Evolutionary conservation across 768 basidiomycete genomes (phyloP).

Genomic region (Imleria badia): DNA sequence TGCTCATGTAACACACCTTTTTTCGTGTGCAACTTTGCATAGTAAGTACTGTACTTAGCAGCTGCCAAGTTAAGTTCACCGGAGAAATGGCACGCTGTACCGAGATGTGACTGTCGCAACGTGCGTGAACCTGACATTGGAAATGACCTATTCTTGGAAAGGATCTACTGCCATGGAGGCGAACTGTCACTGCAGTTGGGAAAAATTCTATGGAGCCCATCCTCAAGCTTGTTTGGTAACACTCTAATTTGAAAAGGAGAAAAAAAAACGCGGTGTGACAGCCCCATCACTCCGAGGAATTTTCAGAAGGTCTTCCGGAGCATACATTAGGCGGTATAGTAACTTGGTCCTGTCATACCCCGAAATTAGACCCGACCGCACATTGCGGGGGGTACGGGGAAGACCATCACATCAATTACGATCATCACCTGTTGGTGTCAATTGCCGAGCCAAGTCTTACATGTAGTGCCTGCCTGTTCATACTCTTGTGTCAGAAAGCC

Average conservation of each 20-base stretch:
- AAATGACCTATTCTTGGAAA: conserved; percentile 18
- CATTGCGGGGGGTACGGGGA: background rate
- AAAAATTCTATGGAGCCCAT: background rate
- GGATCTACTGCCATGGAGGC: conserved; percentile 17
- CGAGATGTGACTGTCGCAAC: conserved; percentile 10
- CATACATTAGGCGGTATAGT: background rate
- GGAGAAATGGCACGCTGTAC: background rate
- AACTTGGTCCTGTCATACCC: background rate
- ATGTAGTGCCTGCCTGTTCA: background rate
- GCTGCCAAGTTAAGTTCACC: background rate
- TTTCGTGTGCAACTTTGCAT: background rate
- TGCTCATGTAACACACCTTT: no score
- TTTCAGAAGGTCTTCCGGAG: background rate
- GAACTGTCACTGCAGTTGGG: conserved; percentile 6
- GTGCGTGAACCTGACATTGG: conserved; percentile 15
- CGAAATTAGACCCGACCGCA: background rate
- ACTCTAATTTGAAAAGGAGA: conserved; percentile 2
- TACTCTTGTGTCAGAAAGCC: background rate
- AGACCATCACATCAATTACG: background rate
- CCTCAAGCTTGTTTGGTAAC: background rate
- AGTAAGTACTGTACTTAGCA: background rate
- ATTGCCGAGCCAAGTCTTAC: background rate
- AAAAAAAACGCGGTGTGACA: background rate
- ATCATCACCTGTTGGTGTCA: background rate
- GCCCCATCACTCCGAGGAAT: background rate